Percentiles rank a stretch among this genome's conserved stretches.
Conservation (phyloP, 306 rosid genomes). For the Psophocarpus tetragonolobus region DNA sequence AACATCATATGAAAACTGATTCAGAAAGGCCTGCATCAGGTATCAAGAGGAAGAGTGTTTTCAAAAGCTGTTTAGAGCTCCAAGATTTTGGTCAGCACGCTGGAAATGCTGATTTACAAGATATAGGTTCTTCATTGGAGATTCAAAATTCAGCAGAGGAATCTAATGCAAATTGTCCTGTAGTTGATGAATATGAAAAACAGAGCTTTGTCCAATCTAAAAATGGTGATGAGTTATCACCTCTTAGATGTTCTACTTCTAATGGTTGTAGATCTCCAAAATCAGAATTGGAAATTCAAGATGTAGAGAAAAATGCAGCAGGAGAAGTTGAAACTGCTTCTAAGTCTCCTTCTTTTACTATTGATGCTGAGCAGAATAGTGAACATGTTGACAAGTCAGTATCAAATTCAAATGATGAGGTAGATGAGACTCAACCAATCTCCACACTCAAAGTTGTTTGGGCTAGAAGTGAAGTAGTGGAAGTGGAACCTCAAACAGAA, state of each 20-base stretch:
- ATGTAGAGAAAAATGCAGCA: conserved; percentile 39
- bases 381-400: conserved; percentile 32
- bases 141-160: conserved; percentile 38
- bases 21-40: conserved; percentile 44
- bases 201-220: conserved; percentile 26
- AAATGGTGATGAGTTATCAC: conserved; percentile 39
- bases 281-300: conserved; percentile 34
- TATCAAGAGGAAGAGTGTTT: conserved; percentile 45
- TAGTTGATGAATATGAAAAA: conserved; percentile 41
- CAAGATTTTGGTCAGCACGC: conserved; percentile 41
- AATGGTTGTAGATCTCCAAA: conserved; percentile 35
- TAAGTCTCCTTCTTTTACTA: conserved; percentile 36
- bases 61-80: conserved; percentile 65
- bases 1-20: conserved; percentile 32
- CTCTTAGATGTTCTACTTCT: conserved; percentile 34
- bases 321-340: conserved; percentile 36
- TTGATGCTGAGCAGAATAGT: conserved; percentile 35
- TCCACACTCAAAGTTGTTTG: conserved; percentile 35
- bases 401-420: conserved; percentile 34
- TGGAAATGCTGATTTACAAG: conserved; percentile 38
- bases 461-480: conserved; percentile 38
- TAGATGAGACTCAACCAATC: conserved; percentile 38
- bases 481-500: conserved; percentile 42
- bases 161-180: conserved; percentile 24
- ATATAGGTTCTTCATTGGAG: conserved; percentile 31